A percentile compares a stretch with the other conserved stretches of the same genome.
phyloP scores from a whole-genome alignment of 805 yeast species.

The Metschnikowia sp. region DNA sequence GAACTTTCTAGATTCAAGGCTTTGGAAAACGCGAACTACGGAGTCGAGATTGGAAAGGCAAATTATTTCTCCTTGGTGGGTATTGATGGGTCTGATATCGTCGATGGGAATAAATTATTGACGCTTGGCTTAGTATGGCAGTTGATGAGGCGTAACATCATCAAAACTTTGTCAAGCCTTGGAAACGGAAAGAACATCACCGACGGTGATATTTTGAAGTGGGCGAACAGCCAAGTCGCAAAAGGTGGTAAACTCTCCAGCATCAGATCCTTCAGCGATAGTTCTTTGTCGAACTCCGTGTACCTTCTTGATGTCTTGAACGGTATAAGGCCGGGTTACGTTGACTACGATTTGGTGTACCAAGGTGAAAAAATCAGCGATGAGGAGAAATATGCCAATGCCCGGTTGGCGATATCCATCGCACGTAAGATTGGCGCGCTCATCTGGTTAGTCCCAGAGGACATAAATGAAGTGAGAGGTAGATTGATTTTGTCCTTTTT shows the following conservation, averaged over 20 bases:
- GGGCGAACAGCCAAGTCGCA: slow-evolving; percentile 86
- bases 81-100: slow-evolving; percentile 95
- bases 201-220: slow-evolving; percentile 82
- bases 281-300: slow-evolving; percentile 69
- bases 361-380: slow-evolving; percentile 62
- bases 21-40: slow-evolving; percentile 94
- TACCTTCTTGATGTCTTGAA: slow-evolving; percentile 86
- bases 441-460: slow-evolving; percentile 99
- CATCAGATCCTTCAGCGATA: slow-evolving; percentile 83
- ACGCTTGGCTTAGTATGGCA: slow-evolving; percentile 97
- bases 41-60: slow-evolving; percentile 94
- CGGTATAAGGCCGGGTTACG: slow-evolving; percentile 96
- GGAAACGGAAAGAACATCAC: slow-evolving; percentile 67
- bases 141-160: slow-evolving; percentile 94
- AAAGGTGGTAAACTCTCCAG: slow-evolving; percentile 78
- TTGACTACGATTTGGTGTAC: slow-evolving; percentile 87
- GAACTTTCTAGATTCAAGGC: slow-evolving; percentile 92
- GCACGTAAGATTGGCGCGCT: slow-evolving; percentile 97
- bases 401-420: slow-evolving; percentile 94
- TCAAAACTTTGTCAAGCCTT: slow-evolving; percentile 71
- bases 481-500: slow-evolving; percentile 91
- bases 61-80: slow-evolving; percentile 93
- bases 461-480: slow-evolving; percentile 92
- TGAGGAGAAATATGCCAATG: slow-evolving; percentile 89
- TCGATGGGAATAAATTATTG: slow-evolving; percentile 85